These are phyloP conservation scores for Phytomonas sp. DNA, from an alignment of 208 protist species.

Conservation along the genomic window DNA sequence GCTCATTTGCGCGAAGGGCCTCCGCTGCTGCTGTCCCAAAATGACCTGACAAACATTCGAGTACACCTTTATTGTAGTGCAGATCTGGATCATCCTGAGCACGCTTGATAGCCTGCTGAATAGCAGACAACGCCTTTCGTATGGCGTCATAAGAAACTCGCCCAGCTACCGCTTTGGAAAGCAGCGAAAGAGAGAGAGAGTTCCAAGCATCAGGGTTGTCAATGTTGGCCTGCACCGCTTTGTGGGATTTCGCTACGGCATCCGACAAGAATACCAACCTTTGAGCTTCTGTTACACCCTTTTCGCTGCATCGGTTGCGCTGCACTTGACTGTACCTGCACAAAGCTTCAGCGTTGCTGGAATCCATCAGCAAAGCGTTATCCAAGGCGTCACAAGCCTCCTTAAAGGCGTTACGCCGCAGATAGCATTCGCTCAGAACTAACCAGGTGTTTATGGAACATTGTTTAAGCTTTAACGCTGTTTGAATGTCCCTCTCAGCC, in stretches of 20 bases:
- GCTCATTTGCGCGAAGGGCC: conserved; percentile 37
- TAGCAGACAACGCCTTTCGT: conserved; percentile 37
- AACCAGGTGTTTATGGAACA: conserved; percentile 57
- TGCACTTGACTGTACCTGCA: conserved; percentile 78
- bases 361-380: conserved; percentile 41
- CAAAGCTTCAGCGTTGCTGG: conserved; percentile 39
- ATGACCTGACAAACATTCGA: conserved; percentile 63
- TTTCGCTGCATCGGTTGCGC: conserved; percentile 58
- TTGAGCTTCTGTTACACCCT: conserved; percentile 33
- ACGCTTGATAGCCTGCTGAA: conserved; percentile 46
- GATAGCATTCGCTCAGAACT: conserved; percentile 62
- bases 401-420: conserved; percentile 61
- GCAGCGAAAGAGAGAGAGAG: conserved; percentile 53
- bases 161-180: conserved; percentile 44
- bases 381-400: conserved; percentile 76
- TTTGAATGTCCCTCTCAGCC: conserved; percentile 62
- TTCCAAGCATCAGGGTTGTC: conserved; percentile 60
- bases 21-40: conserved; percentile 51
- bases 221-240: conserved; percentile 41
- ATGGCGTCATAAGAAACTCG: conserved; percentile 40
- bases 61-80: conserved; percentile 68
- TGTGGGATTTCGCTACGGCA: conserved; percentile 43
- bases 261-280: conserved; percentile 35
- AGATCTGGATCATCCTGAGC: conserved; percentile 55
- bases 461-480: conserved; percentile 58